Base-by-base conservation (phyloP, 1,284 basidiomycete species). In the Cystobasidium sp. region DNA sequence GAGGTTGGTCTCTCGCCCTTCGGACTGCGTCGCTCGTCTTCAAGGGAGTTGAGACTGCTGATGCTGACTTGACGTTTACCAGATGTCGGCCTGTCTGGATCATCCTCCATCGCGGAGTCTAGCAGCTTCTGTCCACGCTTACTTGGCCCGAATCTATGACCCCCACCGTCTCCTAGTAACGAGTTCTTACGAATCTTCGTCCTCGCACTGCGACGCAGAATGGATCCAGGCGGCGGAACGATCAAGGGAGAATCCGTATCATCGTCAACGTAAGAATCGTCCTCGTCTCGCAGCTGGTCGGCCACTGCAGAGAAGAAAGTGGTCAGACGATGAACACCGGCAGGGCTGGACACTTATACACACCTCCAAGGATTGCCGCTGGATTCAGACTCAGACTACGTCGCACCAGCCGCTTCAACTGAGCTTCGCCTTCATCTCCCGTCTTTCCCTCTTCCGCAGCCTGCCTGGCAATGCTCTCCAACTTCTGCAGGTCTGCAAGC, bases 151-250 rank as follows among this genome's bases (percentile, higher is more conserved):
- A 94, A 95, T 18, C 92, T 89, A 85, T 92, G 91, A 2, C 90
- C 90, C 56, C 88, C 89, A 5, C 88, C 90, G 81, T 91, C 92
- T 22, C 90, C 91, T 10, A 87, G 85, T 24, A 90, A 82, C 14
- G 88, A 88, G n/a, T 89, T 86, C 84, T 97, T 99, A 70, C 96
- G 89, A 80, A 97, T 97, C 85, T 94, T 95, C 3, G 96, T 99
- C 22, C 95, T 89, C 8, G 93, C 94, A 12, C 93, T 89, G 58
- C 96, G 90, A 41, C 94, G 91, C 14, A 99, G 86, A 79, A 95
- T 94, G 81, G 91, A 90, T 14, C 92, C 92, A 1, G 92, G 93
- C 59, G 90, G 89, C 44, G 92, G 92, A 6, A 94, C 88, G 75
- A 97, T 91, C 79, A 97, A 91, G 37, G 94, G 95, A 31, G 88